Base-by-base conservation (phyloP, 176 grass and related monocot genomes). In the Oryza glaberrima region DNA sequence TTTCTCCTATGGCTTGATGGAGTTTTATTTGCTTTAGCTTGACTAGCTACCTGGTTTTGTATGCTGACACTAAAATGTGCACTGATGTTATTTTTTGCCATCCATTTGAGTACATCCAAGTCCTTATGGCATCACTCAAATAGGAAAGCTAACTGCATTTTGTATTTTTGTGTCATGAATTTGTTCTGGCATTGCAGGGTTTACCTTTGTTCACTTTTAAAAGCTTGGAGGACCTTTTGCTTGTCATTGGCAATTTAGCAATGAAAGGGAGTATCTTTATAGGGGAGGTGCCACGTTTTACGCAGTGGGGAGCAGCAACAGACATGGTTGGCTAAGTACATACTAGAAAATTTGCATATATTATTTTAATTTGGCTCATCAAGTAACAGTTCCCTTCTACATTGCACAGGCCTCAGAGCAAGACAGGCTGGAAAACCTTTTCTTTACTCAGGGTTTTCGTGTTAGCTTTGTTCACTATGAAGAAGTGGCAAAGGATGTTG, bases 181-280 rank as follows among this genome's bases (percentile, higher is more conserved):
- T 73, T 86, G 8, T 67, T 36, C 71, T 86, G 79, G 15, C 71
- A 81, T 87, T 90, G 45, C 85, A 98, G 96, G 96, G 91, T 70
- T 85, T 98, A 65, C 92, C 95, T 41, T 70, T 98, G 51, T 65
- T 26, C 65, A 88, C 69, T 81, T 78, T 40, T 15, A 77, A 46
- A 68, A 90, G 77, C 80, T 85, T 95, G 82, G 85, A 82, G 85
- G 82, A 92, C 23, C 84, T 95, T 56, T 88, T 98, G 88, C 74
- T 88, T 58, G 30, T 90, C 17, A 49, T 93, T 44, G 90, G 96
- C 83, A 92, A 67, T 84, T 94, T 95, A 81, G 89, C 89, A 69
- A 93, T 85, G 91, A 95, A 94, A 88, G 91, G 89, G 85, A 95
- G 91, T 64, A 85, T 98, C 70, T 76, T 98, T 36, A 70, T 95